Evolutionary conservation across 2,329 filamentous ascomycete genomes (phyloP), one percentile per base, ranked within the genome.

Genomic region (Aspergillus sp.): DNA sequence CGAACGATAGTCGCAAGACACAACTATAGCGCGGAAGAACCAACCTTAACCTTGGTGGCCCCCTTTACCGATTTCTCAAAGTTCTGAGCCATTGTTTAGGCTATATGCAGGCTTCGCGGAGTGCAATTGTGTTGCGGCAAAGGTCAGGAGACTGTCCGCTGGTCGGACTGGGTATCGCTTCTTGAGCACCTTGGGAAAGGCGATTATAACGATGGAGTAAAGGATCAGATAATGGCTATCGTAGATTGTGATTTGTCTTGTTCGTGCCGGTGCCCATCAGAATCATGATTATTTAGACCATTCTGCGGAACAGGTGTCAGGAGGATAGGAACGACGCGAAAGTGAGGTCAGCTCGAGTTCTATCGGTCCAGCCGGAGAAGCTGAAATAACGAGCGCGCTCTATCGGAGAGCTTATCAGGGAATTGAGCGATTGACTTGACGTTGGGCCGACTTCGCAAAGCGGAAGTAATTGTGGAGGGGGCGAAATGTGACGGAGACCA

Each of bases 41-140:
- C 77, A 77, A 93, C 93, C 88, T 97, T 98, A 77, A 96, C 92
- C 84, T 98, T 98, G 73, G 94, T 98, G 72, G 92, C 94, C 81
- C 94, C 95, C 84, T 98, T 98, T 76, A 99, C 95, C 70, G 93
- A 96, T 85, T 98, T 99, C 84, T 99, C 95, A 77, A 98, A 98
- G 62, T 91, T 94, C 82, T 68, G 65, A 49, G 74, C 68, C 76
- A 77, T 77, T 61, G 62, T 73, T 61, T 62, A 60, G 31, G 50
- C 31, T 55, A 46, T 34, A 15, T 62, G 52, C 31, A 51, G 59
- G 17, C 34, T 61, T 41, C 34, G 34, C 11, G 34, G 34, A 13
- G 4, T 41, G 34, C 58, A 52, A 41, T 9, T 63, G 51, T 57
- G 62, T 60, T 57, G 62, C 46, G 54, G 59, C 56, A 46, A 59